Evolutionary conservation across 2,329 filamentous ascomycete genomes (phyloP), one percentile per base, ranked within the genome.

Genomic region (Claviceps fusiformis): DNA sequence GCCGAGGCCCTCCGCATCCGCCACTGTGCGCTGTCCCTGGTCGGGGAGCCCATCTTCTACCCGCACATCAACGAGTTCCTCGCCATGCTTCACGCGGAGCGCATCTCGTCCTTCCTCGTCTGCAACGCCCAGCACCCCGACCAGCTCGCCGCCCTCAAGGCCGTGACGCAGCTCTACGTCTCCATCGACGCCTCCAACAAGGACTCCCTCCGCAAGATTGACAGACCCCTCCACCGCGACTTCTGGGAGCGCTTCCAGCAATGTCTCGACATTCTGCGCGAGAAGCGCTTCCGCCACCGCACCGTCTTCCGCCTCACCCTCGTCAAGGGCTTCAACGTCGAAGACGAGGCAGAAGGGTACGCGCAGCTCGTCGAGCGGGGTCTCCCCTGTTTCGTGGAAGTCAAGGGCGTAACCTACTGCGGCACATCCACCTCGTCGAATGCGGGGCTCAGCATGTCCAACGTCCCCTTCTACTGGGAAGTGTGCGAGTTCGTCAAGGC

Each of bases 1-100:
- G 83, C 86, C 7, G 93, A 97, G 73, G 92, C 91, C 0, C 89
- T 96, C 85, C 80, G 83, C 46, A 95, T 98, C 63, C 81, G 89
- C 0, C 92, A 98, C 71, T 98, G 92, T 68, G 93, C 93, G 0
- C 75, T 98, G 49, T 89, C 84, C 60, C 77, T 98, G 10, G 93
- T 98, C 27, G 92, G 93, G 62, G 92, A 98, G 70, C 92, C 92
- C n/a, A 96, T 96, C 63, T 97, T 97, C 73, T 97, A 97, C 69
- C 93, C 93, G 10, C 85, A 95, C 65, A 97, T 97, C 76, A 96
- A 98, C 70, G 86, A 91, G 65, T 91, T 97, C 64, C 75, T 95
- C 1, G 78, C 74, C 11, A 81, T 97, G 76, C 77, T 98, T 60
- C 92, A 97, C 72, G 74, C 70, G 13, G 87, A 95, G 68, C 85